Base-by-base conservation (phyloP, 345 rosid genomes). In the Eucalyptus marginata region DNA sequence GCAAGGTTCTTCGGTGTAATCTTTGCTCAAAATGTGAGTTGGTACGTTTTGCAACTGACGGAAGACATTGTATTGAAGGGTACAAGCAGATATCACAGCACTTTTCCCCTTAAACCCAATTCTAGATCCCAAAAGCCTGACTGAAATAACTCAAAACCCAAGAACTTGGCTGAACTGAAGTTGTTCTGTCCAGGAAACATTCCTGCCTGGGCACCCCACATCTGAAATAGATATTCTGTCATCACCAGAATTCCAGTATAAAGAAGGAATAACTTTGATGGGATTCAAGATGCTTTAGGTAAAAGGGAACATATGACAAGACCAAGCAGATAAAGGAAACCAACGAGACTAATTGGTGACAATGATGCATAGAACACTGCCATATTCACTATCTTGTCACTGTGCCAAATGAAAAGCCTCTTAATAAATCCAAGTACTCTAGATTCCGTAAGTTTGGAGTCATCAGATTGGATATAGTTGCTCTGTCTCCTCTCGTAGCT, bases 401-500 rank as follows among this genome's bases (percentile, higher is more conserved):
- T 91, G 91, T 96, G 99, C 95, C 97, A 96, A 90, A 94, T 95
- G 47, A 97, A 92, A 87, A 96, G 91, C 84, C 99, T 93, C 93
- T 92, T 91, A 86, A 94, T 87, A 90, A 96, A 94, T 46, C 97
- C 96, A 90, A 93, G 91, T 76, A 89, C 66, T 87, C 98, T 96
- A 90, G 92, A 90, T 88, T 94, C 94, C 92, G 92, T 92, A 88
- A 92, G 92, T 91, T 93, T 89, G 79, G 94, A 89, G 90, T 94
- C 93, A 90, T 91, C 91, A 89, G 92, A 89, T 89, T 90, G 93
- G 91, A 91, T 89, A 88, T 92, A 91, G 93, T 94, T 95, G 93
- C 96, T 96, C 90, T 95, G 96, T 91, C 99, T 95, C 94, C 99
- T 94, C 91, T 97, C 99, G 88, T 96, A 95, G 93, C 99, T 96